Conservation (phyloP, 768 basidiomycete species). For the Phlebiopsis gigantea region DNA sequence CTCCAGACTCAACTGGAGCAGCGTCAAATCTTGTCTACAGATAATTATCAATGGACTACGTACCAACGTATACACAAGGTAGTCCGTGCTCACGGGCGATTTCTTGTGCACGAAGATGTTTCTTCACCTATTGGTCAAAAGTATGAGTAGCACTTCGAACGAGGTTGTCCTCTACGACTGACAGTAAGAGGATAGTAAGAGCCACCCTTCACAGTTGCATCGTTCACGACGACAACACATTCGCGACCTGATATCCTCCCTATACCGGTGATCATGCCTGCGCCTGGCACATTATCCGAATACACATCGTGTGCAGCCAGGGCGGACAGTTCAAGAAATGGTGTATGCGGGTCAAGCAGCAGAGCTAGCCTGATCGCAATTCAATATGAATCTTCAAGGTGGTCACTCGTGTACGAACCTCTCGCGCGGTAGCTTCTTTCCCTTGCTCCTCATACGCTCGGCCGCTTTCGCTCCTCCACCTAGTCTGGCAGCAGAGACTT, state of each 20-base stretch:
- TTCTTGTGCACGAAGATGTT: slow-evolving; percentile 91
- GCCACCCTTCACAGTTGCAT: slow-evolving; percentile 90
- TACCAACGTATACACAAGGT: slow-evolving; percentile 91
- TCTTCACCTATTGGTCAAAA: slow-evolving; percentile 65
- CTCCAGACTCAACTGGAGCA: slow-evolving; percentile 81
- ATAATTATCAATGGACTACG: slow-evolving; percentile 22
- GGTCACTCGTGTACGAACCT: slow-evolving; percentile 41
- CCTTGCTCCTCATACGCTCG: slow-evolving; percentile 67
- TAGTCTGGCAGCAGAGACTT: slow-evolving; percentile 49
- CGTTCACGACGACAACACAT: slow-evolving; percentile 90
- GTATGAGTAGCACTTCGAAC: neutral
- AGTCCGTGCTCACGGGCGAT: slow-evolving; percentile 87
- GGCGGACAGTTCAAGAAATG: slow-evolving; percentile 84
- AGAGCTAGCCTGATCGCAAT: slow-evolving; percentile 48
- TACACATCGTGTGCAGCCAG: slow-evolving; percentile 89
- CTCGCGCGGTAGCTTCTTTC: slow-evolving; percentile 82
- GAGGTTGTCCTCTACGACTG: slow-evolving; percentile 11
- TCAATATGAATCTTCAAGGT: neutral
- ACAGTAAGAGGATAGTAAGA: slow-evolving; percentile 88
- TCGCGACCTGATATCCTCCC: slow-evolving; percentile 71
- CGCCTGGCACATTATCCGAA: slow-evolving; percentile 72
- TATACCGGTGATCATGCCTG: slow-evolving; percentile 83
- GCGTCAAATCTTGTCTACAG: neutral
- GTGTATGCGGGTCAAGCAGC: slow-evolving; percentile 79
- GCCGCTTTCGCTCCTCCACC: slow-evolving; percentile 77